Conservation (phyloP, 75 land plant species). For the Ceratopteris richardii region DNA sequence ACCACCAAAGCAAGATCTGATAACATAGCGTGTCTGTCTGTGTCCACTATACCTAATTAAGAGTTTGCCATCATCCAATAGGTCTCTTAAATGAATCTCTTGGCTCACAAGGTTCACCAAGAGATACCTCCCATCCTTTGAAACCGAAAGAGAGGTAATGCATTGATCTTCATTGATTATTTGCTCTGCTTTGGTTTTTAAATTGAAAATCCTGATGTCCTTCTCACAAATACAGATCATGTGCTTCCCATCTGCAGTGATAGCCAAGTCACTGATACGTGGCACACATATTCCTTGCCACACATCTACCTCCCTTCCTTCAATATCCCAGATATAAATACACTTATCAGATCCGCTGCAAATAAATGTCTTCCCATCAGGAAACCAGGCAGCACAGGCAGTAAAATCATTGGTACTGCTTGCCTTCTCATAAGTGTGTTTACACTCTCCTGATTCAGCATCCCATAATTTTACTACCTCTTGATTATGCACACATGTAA, state of each 20-base stretch:
- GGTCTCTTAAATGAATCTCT: slow-evolving; percentile 84
- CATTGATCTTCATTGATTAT: slow-evolving; percentile 59
- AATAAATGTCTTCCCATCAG: slow-evolving; percentile 58
- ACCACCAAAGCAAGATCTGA: slow-evolving; percentile 94
- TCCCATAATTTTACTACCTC: slow-evolving; percentile 76
- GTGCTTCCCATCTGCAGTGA: slow-evolving; percentile 63
- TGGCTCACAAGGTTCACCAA: slow-evolving; percentile 74
- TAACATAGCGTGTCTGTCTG: slow-evolving; percentile 54
- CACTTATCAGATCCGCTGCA: slow-evolving; percentile 63
- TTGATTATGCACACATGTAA: slow-evolving; percentile 86
- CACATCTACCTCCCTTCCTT: slow-evolving; percentile 64
- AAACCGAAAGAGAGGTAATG: slow-evolving; percentile 70
- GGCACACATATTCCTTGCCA: slow-evolving; percentile 70
- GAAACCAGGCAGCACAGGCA: slow-evolving; percentile 83
- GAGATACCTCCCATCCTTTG: slow-evolving; percentile 54
- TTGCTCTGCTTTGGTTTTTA: slow-evolving; percentile 53
- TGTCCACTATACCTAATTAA: slow-evolving; percentile 66
- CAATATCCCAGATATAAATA: slow-evolving; percentile 78
- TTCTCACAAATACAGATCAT: slow-evolving; percentile 61
- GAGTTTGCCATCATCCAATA: slow-evolving; percentile 35
- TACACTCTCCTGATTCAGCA: slow-evolving; percentile 60
- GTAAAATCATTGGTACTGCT: slow-evolving; percentile 44
- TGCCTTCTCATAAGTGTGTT: slow-evolving; percentile 53
- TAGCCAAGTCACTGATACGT: slow-evolving; percentile 58
- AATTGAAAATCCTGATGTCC: slow-evolving; percentile 49